Conservation (phyloP, 2,329 filamentous ascomycete species). For the Lecanicillium sp. region DNA sequence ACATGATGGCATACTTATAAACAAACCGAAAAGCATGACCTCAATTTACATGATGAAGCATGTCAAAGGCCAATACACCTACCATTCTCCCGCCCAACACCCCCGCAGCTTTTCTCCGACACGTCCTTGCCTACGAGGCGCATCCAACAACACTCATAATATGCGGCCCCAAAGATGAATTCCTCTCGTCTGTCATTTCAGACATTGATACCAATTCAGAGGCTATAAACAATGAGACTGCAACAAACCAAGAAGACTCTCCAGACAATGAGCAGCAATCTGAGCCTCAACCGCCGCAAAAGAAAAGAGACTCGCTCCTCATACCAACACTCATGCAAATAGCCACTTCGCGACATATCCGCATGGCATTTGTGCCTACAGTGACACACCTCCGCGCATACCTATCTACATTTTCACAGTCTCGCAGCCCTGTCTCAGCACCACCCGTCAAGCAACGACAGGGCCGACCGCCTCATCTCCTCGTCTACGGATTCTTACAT, state of each 20-base stretch:
- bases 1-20: too few species aligned
- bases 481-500: conserved; percentile 57
- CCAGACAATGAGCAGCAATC: neutral
- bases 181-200: conserved; percentile 50
- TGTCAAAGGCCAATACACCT: conserved; percentile 14
- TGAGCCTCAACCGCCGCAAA: neutral
- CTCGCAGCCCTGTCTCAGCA: conserved; percentile 25
- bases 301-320: conserved; percentile 33
- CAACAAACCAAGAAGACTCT: conserved; percentile 25
- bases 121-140: conserved; percentile 48
- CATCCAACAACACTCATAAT: conserved; percentile 61
- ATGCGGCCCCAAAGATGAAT: conserved; percentile 56
- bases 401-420: conserved; percentile 47
- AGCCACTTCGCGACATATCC: conserved; percentile 59
- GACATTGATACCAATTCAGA: conserved; percentile 28
- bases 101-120: conserved; percentile 54
- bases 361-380: conserved; percentile 64
- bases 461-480: conserved; percentile 32
- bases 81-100: conserved; percentile 43
- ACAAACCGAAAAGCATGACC: too few species aligned
- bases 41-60: too few species aligned
- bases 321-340: conserved; percentile 61
- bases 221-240: too few species aligned
- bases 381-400: conserved; percentile 71
- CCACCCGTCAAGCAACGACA: conserved; percentile 23